A percentile compares a stretch with the other conserved stretches of the same genome.
These are phyloP conservation scores for Gnetum montanum DNA, from an alignment of 75 land plant species.

Conservation along the genomic window DNA sequence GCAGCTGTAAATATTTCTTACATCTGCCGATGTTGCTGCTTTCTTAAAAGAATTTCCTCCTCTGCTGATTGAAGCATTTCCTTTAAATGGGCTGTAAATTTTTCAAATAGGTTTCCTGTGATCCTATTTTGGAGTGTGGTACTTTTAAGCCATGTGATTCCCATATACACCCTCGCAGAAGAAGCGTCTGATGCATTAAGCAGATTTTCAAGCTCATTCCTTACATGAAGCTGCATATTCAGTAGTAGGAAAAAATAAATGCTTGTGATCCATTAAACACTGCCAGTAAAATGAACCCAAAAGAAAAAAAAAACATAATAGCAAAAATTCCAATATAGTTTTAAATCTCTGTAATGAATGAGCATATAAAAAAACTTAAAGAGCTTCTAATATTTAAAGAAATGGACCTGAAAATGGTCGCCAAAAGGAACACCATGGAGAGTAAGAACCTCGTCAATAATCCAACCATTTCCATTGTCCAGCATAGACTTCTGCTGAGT, in stretches of 20 bases:
- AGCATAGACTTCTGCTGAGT: slow-evolving; percentile 56
- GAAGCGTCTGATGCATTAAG: slow-evolving; percentile 33
- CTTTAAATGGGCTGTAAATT: slow-evolving; percentile 47
- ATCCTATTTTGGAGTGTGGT: slow-evolving; percentile 61
- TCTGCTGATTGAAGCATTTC: slow-evolving; percentile 30
- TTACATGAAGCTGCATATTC: slow-evolving; percentile 70
- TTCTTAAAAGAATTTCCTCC: slow-evolving; percentile 24
- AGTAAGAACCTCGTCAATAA: slow-evolving; percentile 68
- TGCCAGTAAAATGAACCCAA: not conserved
- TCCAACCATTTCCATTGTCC: slow-evolving; percentile 38
- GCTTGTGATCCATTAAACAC: not conserved
- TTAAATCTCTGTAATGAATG: too few species aligned
- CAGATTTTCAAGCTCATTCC: slow-evolving; percentile 46
- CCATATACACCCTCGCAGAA: slow-evolving; percentile 39
- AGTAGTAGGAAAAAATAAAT: too few species aligned
- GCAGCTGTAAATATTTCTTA: too few species aligned
- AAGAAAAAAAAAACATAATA: not conserved
- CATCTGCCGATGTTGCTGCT: slow-evolving; percentile 4
- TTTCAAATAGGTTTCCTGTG: slow-evolving; percentile 42
- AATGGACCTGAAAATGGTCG: slow-evolving; percentile 60
- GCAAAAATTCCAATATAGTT: too few species aligned
- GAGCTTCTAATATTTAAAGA: not conserved
- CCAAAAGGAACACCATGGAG: slow-evolving; percentile 78
- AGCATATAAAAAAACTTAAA: not conserved
- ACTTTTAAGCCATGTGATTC: slow-evolving; percentile 79